phyloP scores from a whole-genome alignment of 2,329 filamentous ascomycete species.

The Gnomoniopsis sp. region DNA sequence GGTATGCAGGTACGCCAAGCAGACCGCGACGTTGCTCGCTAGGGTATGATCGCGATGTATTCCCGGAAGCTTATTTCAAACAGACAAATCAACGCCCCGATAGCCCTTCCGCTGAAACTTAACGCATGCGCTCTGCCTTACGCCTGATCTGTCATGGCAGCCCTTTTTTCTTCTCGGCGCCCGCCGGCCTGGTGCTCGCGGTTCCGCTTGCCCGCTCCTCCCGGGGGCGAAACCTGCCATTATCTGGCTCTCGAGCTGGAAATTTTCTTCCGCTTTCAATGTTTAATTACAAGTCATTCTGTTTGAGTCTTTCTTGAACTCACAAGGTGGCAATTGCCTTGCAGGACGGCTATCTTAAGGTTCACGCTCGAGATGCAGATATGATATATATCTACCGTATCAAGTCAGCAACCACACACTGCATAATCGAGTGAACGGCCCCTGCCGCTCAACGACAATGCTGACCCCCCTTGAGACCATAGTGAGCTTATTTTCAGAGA shows the following conservation, averaged over 20 bases:
- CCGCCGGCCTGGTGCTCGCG: no score
- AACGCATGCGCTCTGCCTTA: not conserved
- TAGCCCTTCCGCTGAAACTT: not conserved
- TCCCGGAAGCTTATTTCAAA: not conserved
- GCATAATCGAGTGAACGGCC: not conserved
- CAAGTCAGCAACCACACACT: not conserved
- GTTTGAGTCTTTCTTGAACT: no score
- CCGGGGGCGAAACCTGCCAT: no score
- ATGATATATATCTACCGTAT: not conserved
- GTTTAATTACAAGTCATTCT: no score
- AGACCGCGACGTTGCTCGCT: not conserved
- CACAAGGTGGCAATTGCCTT: no score
- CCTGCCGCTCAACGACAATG: not conserved
- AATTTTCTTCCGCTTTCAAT: no score
- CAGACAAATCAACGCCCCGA: not conserved
- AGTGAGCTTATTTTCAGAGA: not conserved
- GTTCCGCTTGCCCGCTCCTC: not conserved
- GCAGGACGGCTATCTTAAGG: not conserved
- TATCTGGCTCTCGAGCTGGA: no score
- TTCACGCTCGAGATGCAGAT: not conserved
- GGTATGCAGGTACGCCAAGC: not conserved
- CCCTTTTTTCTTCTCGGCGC: not conserved
- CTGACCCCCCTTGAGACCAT: slow-evolving; percentile 8
- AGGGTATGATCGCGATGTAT: not conserved
- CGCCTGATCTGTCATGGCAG: not conserved